Percentiles rank a stretch among this genome's conserved stretches.
phyloP scores from a whole-genome alignment of 192 early-diverging fungal genomes.

The Rhizoclosmatium globosum region DNA sequence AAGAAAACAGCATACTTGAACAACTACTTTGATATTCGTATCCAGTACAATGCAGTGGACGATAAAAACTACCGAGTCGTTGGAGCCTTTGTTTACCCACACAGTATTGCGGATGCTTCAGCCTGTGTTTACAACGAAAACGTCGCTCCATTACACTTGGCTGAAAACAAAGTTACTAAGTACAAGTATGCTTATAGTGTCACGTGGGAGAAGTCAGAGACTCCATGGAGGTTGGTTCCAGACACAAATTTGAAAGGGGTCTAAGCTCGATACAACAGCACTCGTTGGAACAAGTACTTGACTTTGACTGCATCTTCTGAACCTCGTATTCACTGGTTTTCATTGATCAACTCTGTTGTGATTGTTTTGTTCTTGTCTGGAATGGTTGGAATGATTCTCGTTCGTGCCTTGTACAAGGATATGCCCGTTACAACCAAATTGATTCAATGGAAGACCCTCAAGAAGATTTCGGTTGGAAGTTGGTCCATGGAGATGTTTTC shows the following conservation, averaged over 20 bases:
- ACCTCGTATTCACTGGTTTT: conserved; percentile 70
- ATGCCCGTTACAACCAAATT: conserved; percentile 64
- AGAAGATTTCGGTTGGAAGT: conserved; percentile 74
- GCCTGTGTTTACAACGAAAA: conserved; percentile 21
- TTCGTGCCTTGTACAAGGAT: conserved; percentile 64
- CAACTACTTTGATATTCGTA: conserved; percentile 90
- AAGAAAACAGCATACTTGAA: conserved; percentile 60
- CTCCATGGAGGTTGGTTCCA: conserved; percentile 50
- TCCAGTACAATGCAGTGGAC: conserved; percentile 70
- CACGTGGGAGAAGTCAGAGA: conserved; percentile 53
- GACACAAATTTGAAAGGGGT: not conserved
- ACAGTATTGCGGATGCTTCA: conserved; percentile 52
- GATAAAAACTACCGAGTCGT: conserved; percentile 79
- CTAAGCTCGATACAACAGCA: not conserved
- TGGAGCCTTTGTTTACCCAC: conserved; percentile 81
- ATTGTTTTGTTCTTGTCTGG: conserved; percentile 65
- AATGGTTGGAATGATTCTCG: conserved; percentile 66
- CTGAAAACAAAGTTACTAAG: conserved; percentile 38
- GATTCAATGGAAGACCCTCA: conserved; percentile 62
- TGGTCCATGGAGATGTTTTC: conserved; percentile 72
- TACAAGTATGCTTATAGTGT: conserved; percentile 61
- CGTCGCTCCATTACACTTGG: conserved; percentile 34
- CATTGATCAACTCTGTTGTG: conserved; percentile 65
- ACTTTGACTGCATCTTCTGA: conserved; percentile 42
- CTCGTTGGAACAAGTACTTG: conserved; percentile 48